A percentile compares a stretch with the other conserved stretches of the same genome.
These are phyloP conservation scores for Sistotremastrum suecicum DNA, from an alignment of 768 basidiomycete species.

Conservation along the genomic window DNA sequence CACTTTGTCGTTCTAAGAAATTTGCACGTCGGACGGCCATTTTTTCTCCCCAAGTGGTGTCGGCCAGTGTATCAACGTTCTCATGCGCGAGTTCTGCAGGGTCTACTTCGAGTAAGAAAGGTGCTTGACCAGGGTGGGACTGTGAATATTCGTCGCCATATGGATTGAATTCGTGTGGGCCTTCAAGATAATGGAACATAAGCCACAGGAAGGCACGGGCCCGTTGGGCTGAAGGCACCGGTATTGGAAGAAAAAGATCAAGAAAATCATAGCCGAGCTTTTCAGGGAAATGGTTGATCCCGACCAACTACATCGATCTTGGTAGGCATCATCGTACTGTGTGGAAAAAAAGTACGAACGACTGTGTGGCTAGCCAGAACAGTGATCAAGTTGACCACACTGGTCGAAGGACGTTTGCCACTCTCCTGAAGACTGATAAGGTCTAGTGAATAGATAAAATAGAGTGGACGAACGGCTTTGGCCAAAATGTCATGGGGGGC, in stretches of 20 bases:
- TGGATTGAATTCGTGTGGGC: constrained; percentile 43
- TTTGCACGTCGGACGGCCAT: constrained; percentile 62
- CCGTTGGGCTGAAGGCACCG: constrained; percentile 56
- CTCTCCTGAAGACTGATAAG: constrained; percentile 23
- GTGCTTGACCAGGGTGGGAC: constrained; percentile 46
- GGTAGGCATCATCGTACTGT: not conserved
- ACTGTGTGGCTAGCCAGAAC: constrained; percentile 55
- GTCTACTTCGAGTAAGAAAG: constrained; percentile 40
- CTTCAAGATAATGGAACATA: constrained; percentile 70
- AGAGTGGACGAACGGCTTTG: constrained; percentile 29
- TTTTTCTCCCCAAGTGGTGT: constrained; percentile 60
- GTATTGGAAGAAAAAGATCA: constrained; percentile 73
- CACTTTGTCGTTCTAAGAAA: constrained; percentile 28
- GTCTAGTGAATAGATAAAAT: constrained; percentile 4
- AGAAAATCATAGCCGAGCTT: constrained; percentile 48
- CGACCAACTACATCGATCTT: constrained; percentile 12
- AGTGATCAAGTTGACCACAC: constrained; percentile 61
- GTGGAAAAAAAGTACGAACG: constrained; percentile 28
- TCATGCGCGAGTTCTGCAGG: constrained; percentile 42
- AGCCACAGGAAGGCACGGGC: constrained; percentile 76
- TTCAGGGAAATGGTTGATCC: constrained; percentile 56
- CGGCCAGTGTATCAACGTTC: constrained; percentile 68
- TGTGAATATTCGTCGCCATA: constrained; percentile 57
- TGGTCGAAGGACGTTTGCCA: constrained; percentile 58
- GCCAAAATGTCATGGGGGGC: constrained; percentile 44